phyloP scores from a whole-genome alignment of 2,329 filamentous ascomycete species.

The Aureobasidium sp. region DNA sequence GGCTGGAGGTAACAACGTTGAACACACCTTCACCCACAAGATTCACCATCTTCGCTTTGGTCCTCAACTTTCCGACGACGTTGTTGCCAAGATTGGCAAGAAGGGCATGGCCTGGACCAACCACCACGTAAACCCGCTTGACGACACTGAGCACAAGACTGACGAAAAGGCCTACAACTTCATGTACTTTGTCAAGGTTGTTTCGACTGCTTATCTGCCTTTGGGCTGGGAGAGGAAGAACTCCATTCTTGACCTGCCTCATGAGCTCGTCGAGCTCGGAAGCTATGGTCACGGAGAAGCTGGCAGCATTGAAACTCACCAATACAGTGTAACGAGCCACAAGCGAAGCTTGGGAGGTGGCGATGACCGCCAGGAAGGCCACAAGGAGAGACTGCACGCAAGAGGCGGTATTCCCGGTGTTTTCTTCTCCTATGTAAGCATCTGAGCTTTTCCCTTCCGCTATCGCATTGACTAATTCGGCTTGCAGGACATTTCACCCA shows the following conservation, averaged over 20 bases:
- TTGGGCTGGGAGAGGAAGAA: conserved; percentile 72
- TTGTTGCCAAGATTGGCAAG: conserved; percentile 57
- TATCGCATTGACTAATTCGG: neutral
- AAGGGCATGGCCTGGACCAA: conserved; percentile 65
- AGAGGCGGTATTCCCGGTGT: conserved; percentile 90
- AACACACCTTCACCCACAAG: conserved; percentile 81
- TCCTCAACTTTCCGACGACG: conserved; percentile 72
- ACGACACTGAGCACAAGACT: conserved; percentile 69
- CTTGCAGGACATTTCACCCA: conserved; percentile 84
- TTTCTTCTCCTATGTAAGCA: conserved; percentile 92
- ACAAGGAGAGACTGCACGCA: conserved; percentile 86
- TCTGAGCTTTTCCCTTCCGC: neutral
- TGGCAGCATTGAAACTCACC: conserved; percentile 91
- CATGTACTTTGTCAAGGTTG: conserved; percentile 99
- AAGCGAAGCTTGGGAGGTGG: conserved; percentile 82
- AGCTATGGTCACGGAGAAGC: conserved; percentile 57
- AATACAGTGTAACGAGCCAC: conserved; percentile 97
- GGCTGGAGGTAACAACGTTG: conserved; percentile 58
- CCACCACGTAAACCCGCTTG: conserved; percentile 87
- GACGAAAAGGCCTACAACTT: conserved; percentile 84
- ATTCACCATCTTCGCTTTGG: conserved; percentile 91
- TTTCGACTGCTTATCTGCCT: conserved; percentile 89
- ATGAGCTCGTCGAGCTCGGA: conserved; percentile 57
- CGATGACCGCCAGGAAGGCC: conserved; percentile 76
- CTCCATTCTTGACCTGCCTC: conserved; percentile 28